A percentile compares a stretch with the other conserved stretches of the same genome.
Evolutionary conservation across 352 stramenopile species (phyloP).

Genomic region (Pythium coloratum): DNA sequence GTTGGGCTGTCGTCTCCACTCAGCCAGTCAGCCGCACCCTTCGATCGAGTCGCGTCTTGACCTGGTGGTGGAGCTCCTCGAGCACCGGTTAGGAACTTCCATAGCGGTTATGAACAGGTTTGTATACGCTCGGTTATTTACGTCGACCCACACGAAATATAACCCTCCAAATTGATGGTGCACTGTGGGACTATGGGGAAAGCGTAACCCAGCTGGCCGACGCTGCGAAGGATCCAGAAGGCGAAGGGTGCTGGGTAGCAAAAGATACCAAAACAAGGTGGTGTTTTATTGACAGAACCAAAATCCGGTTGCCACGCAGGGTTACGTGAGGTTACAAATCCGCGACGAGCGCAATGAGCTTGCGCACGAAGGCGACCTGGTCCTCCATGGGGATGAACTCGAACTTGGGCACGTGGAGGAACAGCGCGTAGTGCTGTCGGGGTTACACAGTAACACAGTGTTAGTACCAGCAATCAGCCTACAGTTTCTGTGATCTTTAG

Average conservation of each 20-base stretch:
- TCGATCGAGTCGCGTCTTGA: constrained; percentile 10
- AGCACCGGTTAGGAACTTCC: background rate
- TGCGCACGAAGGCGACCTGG: constrained; percentile 61
- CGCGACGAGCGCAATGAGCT: constrained; percentile 55
- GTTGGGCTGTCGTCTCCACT: constrained; percentile 20
- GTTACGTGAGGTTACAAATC: constrained; percentile 25
- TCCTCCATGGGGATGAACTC: constrained; percentile 51
- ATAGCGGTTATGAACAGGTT: background rate
- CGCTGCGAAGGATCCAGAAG: background rate
- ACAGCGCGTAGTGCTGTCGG: constrained; percentile 58
- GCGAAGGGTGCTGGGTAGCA: no score
- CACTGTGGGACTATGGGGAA: background rate
- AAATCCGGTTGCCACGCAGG: constrained; percentile 4
- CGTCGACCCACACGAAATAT: background rate
- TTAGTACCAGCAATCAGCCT: background rate
- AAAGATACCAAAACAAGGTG: constrained; percentile 14
- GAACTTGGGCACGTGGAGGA: constrained; percentile 79
- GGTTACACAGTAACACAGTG: background rate
- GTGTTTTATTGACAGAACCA: background rate
- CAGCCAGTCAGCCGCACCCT: constrained; percentile 27
- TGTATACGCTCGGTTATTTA: background rate
- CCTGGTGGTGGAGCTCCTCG: constrained; percentile 18
- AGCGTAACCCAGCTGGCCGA: background rate
- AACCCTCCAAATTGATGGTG: background rate
- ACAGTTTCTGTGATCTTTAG: background rate